These are phyloP conservation scores for Cairneyella variabilis DNA, from an alignment of 495 filamentous ascomycete genomes.

Conservation along the genomic window DNA sequence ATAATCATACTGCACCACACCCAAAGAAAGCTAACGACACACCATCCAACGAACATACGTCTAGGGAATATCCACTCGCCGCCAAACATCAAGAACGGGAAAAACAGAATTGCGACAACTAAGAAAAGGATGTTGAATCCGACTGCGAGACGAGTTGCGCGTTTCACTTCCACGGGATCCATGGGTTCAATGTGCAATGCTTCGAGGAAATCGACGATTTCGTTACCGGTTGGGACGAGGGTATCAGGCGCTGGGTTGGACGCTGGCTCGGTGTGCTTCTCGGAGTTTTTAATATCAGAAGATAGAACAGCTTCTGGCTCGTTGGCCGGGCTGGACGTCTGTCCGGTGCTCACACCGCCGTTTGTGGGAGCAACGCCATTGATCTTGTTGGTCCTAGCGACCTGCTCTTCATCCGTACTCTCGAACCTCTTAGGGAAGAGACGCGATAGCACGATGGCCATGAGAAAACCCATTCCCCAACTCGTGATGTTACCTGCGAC, in stretches of 20 bases:
- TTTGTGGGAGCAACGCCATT: constrained; percentile 24
- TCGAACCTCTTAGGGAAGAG: constrained; percentile 32
- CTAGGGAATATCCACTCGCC: constrained; percentile 34
- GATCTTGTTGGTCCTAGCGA: constrained; percentile 30
- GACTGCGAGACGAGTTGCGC: constrained; percentile 28
- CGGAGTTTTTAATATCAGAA: not conserved
- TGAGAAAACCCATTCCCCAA: constrained; percentile 31
- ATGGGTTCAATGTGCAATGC: constrained; percentile 35
- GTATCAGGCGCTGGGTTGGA: not conserved
- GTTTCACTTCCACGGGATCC: constrained; percentile 32
- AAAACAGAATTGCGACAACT: constrained; percentile 31
- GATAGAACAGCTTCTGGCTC: not conserved
- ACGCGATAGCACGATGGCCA: constrained; percentile 32
- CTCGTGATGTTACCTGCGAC: constrained; percentile 38
- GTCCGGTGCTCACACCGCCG: not conserved
- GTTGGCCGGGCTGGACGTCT: not conserved
- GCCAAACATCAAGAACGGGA: constrained; percentile 40
- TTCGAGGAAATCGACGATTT: constrained; percentile 38
- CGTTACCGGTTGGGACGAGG: constrained; percentile 27
- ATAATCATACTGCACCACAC: constrained; percentile 37
- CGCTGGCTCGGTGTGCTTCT: not conserved
- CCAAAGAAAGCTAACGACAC: constrained; percentile 43
- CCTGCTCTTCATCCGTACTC: constrained; percentile 20
- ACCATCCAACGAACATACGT: constrained; percentile 40
- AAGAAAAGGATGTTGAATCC: constrained; percentile 31